Base-by-base conservation (phyloP, 2,329 filamentous ascomycete species). In the Colletotrichum sp. region DNA sequence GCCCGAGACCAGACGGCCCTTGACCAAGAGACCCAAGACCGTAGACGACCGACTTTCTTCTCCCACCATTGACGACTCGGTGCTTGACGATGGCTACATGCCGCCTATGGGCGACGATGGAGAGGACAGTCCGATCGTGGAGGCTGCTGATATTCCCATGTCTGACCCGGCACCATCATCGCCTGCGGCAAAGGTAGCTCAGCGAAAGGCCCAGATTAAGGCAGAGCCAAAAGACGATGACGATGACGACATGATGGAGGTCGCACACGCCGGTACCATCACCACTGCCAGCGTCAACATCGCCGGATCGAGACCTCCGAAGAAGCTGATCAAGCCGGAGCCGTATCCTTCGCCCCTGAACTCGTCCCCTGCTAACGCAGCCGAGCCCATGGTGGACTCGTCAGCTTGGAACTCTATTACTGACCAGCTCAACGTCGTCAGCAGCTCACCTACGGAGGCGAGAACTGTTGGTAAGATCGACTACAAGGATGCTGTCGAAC, bases 361-460 rank as follows among this genome's bases (percentile, higher is more conserved):
- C 81, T 98, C 96, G 6, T 98, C 96, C 18, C 95, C 95, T 18
- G 86, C 89, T 9, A 92, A 93, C 78, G 87, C 90, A 8, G 83
- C 90, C 2, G 88, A 91, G 16, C 86, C 91, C 27, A 85, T 88
- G 25, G 89, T 97, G 30, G 95, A 98, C 86, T 91, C 96, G 2
- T 93, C 94, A 1, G 92, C 95, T 2, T 98, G 97, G 96, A 98
- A 96, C 79, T 90, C 94, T 72, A 92, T 99, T 62, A 96, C 94
- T 9, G 92, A 93, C 81, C 96, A 94, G 80, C 89, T 99, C 77
- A 98, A 98, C 79, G 93, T 98, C 48, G 89, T 97, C 78, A 95
- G 91, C 83, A 95, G 93, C 80, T 93, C 95, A 6, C 88, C 90
- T 6, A 83, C 91, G 5, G 93, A 95, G 78, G 87, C 88, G 39